Evolutionary conservation across 2,329 filamentous ascomycete species (phyloP), one percentile per base, ranked within the genome.

Genomic region (Fusarium haematococcum): DNA sequence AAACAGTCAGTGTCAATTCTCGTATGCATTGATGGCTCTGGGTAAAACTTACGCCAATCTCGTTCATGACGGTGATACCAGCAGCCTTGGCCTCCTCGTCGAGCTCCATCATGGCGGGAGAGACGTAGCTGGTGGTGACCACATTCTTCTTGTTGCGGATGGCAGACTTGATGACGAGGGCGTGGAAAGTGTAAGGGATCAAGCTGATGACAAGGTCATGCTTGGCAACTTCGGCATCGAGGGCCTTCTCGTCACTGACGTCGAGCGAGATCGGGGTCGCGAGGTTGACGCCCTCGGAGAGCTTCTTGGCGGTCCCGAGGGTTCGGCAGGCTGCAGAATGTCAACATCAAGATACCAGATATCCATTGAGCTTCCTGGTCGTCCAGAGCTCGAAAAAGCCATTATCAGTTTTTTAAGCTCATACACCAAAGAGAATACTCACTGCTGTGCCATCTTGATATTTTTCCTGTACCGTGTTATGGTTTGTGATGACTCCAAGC

Each of bases 11-110:
- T 30, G 41, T 61, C 43, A 6, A 59, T 61, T 58, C 14, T 64
- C 39, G 7, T 54, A 54, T 56, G 52, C 6, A 33, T 68, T 35
- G n/a, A 33, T 35, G 27, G 13, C 33, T 10, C 2, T 10, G 5
- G 16, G 6, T 39, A 25, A 18, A 18, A 79, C 86, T 84, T 69
- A 93, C 81, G 72, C 95, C 95, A 81, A 97, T 97, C 89, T 98
- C 96, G 86, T 98, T 98, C 93, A 98, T 95, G 81, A 98, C 95
- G 13, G 95, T 97, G 82, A 98, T 98, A 71, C 95, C 95, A 20
- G 96, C 96, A 73, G 93, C 93, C 89, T 98, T 97, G 83, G 90
- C 91, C 78, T 93, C 87, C 79, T 91, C 87, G 80, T 98, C 93
- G 60, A 98, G 91, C 87, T 95, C 96, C 86, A 92, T 85, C 95